Percentiles rank a stretch among this genome's conserved stretches.
phyloP scores from a whole-genome alignment of 2,329 filamentous ascomycete species.

The Tolypocladium tropicale region DNA sequence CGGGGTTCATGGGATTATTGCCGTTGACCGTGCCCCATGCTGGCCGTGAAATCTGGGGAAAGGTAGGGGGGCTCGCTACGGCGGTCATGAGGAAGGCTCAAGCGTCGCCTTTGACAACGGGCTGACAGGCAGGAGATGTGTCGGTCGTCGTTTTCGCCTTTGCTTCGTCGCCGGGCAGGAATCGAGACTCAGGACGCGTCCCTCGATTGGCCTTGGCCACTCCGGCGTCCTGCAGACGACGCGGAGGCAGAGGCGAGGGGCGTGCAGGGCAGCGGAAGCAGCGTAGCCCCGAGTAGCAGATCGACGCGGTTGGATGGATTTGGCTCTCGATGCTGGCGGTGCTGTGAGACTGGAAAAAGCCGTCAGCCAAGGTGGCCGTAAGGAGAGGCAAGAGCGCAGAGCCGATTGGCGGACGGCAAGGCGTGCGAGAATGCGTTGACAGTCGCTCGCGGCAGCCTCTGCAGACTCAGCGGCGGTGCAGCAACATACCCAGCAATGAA shows the following conservation, averaged over 20 bases:
- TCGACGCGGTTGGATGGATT: not conserved
- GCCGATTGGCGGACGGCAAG: not conserved
- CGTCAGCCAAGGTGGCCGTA: not conserved
- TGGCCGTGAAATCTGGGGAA: slow-evolving; percentile 53
- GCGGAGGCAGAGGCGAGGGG: not conserved
- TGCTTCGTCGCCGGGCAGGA: not conserved
- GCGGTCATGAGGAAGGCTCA: slow-evolving; percentile 49
- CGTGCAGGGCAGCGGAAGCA: not conserved
- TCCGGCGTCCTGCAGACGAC: not conserved
- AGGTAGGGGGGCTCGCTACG: slow-evolving; percentile 54
- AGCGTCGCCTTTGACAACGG: slow-evolving; percentile 10
- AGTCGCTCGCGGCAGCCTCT: not conserved
- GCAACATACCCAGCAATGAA: slow-evolving; percentile 3
- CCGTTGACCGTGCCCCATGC: slow-evolving; percentile 53
- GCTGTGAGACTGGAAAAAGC: not conserved
- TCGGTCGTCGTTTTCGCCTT: not conserved
- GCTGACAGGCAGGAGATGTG: not conserved
- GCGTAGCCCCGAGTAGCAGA: not conserved
- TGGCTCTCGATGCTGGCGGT: not conserved
- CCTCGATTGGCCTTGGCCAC: not conserved
- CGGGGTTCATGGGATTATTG: slow-evolving; percentile 62
- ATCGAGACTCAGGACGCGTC: not conserved
- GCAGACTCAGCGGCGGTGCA: not conserved
- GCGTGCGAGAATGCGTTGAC: not conserved
- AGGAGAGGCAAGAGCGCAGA: not conserved